phyloP scores from a whole-genome alignment of 73 alveolate genomes.

The Symbiodinium natans region DNA sequence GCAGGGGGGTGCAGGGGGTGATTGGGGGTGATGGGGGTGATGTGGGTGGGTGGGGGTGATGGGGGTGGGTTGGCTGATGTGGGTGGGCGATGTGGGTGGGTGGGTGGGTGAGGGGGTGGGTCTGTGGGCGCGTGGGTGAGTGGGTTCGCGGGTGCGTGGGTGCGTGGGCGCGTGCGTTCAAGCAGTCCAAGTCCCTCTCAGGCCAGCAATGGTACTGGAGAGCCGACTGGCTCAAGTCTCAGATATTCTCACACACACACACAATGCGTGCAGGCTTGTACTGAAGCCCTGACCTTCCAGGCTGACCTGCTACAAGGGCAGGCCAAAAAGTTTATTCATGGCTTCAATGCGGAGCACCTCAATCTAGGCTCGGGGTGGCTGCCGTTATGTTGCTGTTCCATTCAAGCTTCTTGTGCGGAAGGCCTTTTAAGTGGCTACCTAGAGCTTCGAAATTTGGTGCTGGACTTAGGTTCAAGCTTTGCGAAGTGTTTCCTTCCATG shows the following conservation, averaged over 20 bases:
- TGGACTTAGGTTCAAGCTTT: not conserved
- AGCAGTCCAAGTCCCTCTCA: not conserved
- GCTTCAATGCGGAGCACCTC: conserved; percentile 88
- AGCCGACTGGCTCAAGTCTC: not conserved
- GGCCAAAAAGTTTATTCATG: conserved; percentile 73
- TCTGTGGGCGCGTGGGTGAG: too few species aligned
- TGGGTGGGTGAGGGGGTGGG: too few species aligned
- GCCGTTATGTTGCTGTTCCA: not conserved
- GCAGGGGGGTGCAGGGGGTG: too few species aligned
- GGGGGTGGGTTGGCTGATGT: too few species aligned
- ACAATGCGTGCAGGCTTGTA: too few species aligned
- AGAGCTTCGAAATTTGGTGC: conserved; percentile 54
- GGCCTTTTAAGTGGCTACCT: conserved; percentile 76
- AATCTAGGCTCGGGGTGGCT: conserved; percentile 41
- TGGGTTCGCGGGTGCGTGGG: too few species aligned
- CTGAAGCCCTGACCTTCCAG: not conserved
- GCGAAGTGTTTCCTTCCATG: too few species aligned
- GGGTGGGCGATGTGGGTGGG: too few species aligned
- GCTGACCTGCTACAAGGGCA: conserved; percentile 86
- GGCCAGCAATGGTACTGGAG: not conserved
- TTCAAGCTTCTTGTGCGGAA: not conserved
- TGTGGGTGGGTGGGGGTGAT: too few species aligned
- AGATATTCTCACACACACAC: not conserved
- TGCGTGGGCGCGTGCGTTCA: too few species aligned
- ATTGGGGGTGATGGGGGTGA: too few species aligned